Conservation (phyloP, 805 yeast genomes). For the Saccharomycopsis lassenensis region DNA sequence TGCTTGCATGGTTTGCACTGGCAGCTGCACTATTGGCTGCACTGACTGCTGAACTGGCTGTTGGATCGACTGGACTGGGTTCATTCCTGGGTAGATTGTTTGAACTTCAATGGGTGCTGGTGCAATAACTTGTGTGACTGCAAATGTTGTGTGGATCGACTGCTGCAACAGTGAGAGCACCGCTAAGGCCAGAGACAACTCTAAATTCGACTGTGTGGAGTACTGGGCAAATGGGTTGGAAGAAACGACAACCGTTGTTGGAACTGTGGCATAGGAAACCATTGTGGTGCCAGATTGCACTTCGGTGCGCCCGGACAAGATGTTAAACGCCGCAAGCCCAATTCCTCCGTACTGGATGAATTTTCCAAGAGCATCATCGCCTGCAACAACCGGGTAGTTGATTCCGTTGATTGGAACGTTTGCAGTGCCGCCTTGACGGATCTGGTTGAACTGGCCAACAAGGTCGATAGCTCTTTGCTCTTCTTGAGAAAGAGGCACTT, state of each 20-base stretch:
- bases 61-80: background rate
- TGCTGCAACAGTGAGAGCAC: background rate
- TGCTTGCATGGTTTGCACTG: too few species aligned
- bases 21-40: too few species aligned
- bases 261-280: constrained; percentile 5
- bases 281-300: constrained; percentile 9
- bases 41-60: background rate
- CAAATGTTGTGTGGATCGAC: background rate
- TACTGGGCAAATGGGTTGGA: constrained; percentile 1
- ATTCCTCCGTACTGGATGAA: constrained; percentile 13
- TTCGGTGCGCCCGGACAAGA: constrained; percentile 10
- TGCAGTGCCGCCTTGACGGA: too few species aligned
- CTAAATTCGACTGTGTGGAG: background rate
- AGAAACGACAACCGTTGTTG: constrained; percentile 13
- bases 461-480: constrained; percentile 3
- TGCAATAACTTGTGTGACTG: background rate
- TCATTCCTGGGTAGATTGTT: background rate
- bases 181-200: background rate
- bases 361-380: constrained; percentile 5
- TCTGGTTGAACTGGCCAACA: too few species aligned
- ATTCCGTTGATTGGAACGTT: constrained; percentile 3
- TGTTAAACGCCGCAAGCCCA: constrained; percentile 16
- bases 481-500: background rate
- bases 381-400: constrained; percentile 4
- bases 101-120: background rate